These are phyloP conservation scores for Beauveria sp. DNA, from an alignment of 2,329 filamentous ascomycete species.

Conservation along the genomic window DNA sequence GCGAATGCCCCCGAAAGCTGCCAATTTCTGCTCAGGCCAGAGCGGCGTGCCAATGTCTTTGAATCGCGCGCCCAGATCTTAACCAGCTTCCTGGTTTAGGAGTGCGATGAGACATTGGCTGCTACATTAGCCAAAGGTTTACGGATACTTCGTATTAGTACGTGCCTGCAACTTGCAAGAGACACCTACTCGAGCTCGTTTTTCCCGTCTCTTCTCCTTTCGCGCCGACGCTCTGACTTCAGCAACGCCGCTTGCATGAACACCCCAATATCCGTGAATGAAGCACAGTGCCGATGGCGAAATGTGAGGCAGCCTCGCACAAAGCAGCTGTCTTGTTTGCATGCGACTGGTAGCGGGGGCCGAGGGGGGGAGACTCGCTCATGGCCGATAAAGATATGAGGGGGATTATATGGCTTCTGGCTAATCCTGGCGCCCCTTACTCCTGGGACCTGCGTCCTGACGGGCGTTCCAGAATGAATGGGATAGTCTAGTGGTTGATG, in stretches of 20 bases:
- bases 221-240: not conserved
- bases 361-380: not conserved
- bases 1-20: not conserved
- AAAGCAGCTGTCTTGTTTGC: not conserved
- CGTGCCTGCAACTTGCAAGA: no score
- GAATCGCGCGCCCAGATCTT: no score
- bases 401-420: not conserved
- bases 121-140: not conserved
- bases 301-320: not conserved
- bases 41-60: not conserved
- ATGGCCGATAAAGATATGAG: not conserved
- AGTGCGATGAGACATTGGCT: not conserved
- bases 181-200: no score
- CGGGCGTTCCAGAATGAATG: constrained; percentile 6
- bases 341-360: not conserved
- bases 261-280: not conserved
- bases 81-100: no score
- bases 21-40: not conserved
- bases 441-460: constrained; percentile 6
- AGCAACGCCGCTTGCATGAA: constrained; percentile 1
- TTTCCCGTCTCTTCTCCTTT: not conserved
- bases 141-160: no score
- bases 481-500: not conserved
- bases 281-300: not conserved
- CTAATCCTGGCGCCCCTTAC: not conserved